These are phyloP conservation scores for Leccinum variicolor DNA, from an alignment of 768 basidiomycete species.

Conservation along the genomic window DNA sequence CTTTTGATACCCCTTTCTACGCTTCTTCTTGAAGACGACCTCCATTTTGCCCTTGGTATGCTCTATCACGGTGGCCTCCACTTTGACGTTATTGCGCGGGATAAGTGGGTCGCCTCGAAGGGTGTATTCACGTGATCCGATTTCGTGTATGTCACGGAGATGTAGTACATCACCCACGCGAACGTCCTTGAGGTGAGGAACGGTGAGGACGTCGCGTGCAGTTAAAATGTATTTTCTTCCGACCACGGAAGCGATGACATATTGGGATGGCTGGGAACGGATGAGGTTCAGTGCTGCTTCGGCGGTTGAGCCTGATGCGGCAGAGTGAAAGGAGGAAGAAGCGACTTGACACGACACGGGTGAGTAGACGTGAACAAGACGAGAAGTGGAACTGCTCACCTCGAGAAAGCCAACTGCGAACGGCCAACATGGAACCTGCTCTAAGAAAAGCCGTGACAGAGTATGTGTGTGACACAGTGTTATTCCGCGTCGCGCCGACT, in stretches of 20 bases:
- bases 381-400: slow-evolving; percentile 12
- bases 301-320: slow-evolving; percentile 39
- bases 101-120: slow-evolving; percentile 77
- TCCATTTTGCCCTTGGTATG: slow-evolving; percentile 96
- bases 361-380: neutral
- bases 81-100: slow-evolving; percentile 60
- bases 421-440: neutral
- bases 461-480: slow-evolving; percentile 7
- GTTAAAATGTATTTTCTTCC: slow-evolving; percentile 88
- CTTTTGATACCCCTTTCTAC: slow-evolving; percentile 97
- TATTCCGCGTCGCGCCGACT: slow-evolving; percentile 6
- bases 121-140: slow-evolving; percentile 94
- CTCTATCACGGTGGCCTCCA: slow-evolving; percentile 91
- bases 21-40: slow-evolving; percentile 91
- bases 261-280: slow-evolving; percentile 88
- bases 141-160: slow-evolving; percentile 86
- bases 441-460: neutral
- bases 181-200: slow-evolving; percentile 84
- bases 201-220: slow-evolving; percentile 88
- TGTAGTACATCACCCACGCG: slow-evolving; percentile 81
- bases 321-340: slow-evolving; percentile 31
- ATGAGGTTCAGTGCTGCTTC: slow-evolving; percentile 74
- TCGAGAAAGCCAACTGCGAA: slow-evolving; percentile 24
- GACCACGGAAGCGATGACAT: slow-evolving; percentile 85
- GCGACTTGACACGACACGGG: slow-evolving; percentile 9